phyloP scores from a whole-genome alignment of 345 rosid species.

The Lumnitzera racemosa region DNA sequence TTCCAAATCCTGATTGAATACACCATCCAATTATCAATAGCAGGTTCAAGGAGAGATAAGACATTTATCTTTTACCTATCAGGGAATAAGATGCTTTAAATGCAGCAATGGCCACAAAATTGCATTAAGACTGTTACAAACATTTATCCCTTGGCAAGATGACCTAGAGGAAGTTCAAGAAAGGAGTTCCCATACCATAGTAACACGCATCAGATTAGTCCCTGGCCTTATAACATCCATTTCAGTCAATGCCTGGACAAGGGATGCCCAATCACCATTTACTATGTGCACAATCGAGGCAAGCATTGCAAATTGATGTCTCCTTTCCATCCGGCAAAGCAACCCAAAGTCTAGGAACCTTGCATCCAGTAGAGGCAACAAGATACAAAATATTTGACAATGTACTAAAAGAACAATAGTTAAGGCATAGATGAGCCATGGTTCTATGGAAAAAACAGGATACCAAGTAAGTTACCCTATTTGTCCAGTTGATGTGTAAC shows the following conservation, averaged over 20 bases:
- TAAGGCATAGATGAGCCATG: too few relatives aligned
- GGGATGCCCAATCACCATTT: conserved; percentile 83
- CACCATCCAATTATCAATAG: conserved; percentile 1
- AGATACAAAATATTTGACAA: conserved; percentile 4
- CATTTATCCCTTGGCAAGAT: background rate
- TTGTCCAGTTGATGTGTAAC: conserved; percentile 70
- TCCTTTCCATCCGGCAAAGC: conserved; percentile 88
- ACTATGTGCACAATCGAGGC: conserved; percentile 91
- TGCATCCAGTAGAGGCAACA: conserved; percentile 17
- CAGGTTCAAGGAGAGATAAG: background rate
- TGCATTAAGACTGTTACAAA: too few relatives aligned
- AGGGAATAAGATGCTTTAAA: too few relatives aligned
- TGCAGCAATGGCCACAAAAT: too few relatives aligned
- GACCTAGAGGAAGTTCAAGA: background rate
- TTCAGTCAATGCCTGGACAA: conserved; percentile 67
- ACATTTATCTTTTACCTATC: too few relatives aligned
- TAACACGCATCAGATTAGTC: conserved; percentile 54
- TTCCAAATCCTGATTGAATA: conserved; percentile 71
- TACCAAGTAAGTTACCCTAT: conserved; percentile 48
- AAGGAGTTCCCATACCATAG: conserved; percentile 45
- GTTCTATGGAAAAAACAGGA: background rate
- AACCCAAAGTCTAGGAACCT: conserved; percentile 96
- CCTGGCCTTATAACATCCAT: conserved; percentile 93
- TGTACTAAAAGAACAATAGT: too few relatives aligned
- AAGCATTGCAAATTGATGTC: conserved; percentile 88